Conservation (phyloP, 768 basidiomycete species). For the Strobilomyces dryophilus region DNA sequence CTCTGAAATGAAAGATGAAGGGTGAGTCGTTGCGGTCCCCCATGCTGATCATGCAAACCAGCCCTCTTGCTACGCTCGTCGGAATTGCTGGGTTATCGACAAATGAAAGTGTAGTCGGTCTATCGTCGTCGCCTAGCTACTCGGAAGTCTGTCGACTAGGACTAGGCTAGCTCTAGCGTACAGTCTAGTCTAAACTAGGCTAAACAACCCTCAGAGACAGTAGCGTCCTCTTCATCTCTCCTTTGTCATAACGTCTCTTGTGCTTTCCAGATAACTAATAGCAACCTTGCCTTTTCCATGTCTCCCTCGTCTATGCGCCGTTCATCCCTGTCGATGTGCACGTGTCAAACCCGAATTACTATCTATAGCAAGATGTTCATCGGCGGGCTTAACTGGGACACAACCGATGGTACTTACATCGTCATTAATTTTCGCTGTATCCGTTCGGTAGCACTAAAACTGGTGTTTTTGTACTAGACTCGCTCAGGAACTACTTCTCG, state of each 20-base stretch:
- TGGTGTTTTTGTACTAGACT: slow-evolving; percentile 46
- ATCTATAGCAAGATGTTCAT: slow-evolving; percentile 98
- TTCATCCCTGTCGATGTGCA: slow-evolving; percentile 26
- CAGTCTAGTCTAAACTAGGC: slow-evolving; percentile 79
- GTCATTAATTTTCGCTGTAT: slow-evolving; percentile 33
- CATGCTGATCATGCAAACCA: slow-evolving; percentile 10
- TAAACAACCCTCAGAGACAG: slow-evolving; percentile 61
- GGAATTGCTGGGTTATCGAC: slow-evolving; percentile 26
- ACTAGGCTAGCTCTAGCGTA: slow-evolving; percentile 76
- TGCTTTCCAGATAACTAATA: slow-evolving; percentile 80
- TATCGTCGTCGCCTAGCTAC: slow-evolving; percentile 39
- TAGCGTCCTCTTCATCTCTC: slow-evolving; percentile 62
- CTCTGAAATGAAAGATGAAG: slow-evolving; percentile 96
- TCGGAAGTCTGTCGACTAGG: slow-evolving; percentile 57
- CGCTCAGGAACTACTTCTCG: slow-evolving; percentile 81
- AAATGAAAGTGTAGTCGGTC: slow-evolving; percentile 39
- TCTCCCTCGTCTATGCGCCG: slow-evolving; percentile 23
- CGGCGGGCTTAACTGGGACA: slow-evolving; percentile 99
- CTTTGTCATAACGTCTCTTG: slow-evolving; percentile 57
- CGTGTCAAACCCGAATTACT: slow-evolving; percentile 21
- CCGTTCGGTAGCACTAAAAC: slow-evolving; percentile 43
- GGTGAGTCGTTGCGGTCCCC: slow-evolving; percentile 58
- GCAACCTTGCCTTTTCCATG: slow-evolving; percentile 47
- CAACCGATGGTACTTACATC: slow-evolving; percentile 85
- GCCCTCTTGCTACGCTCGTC: slow-evolving; percentile 17